Percentiles rank a stretch among this genome's conserved stretches.
Conservation (phyloP, 2,329 filamentous ascomycete genomes). For the Nothophoma quercina region DNA sequence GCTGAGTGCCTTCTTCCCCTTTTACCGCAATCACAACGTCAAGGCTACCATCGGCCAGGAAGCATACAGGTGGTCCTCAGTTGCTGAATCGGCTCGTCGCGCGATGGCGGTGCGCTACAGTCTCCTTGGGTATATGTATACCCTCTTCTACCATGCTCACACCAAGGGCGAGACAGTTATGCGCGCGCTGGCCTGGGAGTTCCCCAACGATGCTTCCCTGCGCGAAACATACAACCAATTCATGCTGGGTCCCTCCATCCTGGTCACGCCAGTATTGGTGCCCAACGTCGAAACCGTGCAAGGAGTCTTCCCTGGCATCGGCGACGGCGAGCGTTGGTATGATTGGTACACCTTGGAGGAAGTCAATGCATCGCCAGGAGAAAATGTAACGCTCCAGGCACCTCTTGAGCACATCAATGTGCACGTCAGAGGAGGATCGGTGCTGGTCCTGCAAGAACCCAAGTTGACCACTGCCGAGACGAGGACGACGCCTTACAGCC, state of each 20-base stretch:
- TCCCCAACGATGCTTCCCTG: conserved; percentile 70
- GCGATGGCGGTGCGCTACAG: conserved; percentile 74
- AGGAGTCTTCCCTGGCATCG: conserved; percentile 72
- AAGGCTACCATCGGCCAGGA: conserved; percentile 69
- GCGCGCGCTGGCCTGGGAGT: conserved; percentile 75
- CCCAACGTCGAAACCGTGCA: conserved; percentile 66
- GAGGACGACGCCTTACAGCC: conserved; percentile 49
- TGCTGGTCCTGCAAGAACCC: conserved; percentile 43
- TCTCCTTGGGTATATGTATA: conserved; percentile 77
- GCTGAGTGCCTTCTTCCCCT: conserved; percentile 74
- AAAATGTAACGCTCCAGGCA: conserved; percentile 66
- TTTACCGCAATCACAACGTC: conserved; percentile 77
- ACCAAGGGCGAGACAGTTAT: conserved; percentile 72
- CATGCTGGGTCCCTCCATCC: conserved; percentile 68
- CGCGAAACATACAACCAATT: conserved; percentile 71
- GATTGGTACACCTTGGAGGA: conserved; percentile 74
- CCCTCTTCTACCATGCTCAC: conserved; percentile 70
- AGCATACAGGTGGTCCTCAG: conserved; percentile 71
- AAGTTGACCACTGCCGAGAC: conserved; percentile 17
- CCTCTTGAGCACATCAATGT: conserved; percentile 74
- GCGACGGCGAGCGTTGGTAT: conserved; percentile 69
- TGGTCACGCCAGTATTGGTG: conserved; percentile 71
- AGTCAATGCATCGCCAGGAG: conserved; percentile 57
- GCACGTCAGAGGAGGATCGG: conserved; percentile 71
- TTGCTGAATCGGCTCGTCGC: conserved; percentile 65